phyloP scores from a whole-genome alignment of 306 rosid genomes.

The Oxytropis ochrocephala region DNA sequence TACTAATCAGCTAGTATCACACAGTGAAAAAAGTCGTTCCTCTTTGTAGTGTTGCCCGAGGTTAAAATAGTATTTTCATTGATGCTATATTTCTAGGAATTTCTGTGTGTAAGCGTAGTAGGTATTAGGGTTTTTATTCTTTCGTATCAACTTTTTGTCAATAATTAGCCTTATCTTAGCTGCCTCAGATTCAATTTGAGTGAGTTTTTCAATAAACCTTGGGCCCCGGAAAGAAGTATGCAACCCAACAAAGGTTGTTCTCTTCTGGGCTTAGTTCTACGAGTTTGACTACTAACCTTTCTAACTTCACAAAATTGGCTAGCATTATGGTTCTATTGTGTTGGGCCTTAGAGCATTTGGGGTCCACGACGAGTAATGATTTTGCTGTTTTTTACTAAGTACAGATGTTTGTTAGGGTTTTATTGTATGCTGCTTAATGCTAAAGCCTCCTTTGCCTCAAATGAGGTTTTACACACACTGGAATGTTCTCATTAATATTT shows the following conservation, averaged over 20 bases:
- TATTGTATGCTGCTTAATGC: too few species aligned
- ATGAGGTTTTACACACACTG: too few species aligned
- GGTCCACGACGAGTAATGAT: too few species aligned
- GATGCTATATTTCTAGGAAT: constrained; percentile 14
- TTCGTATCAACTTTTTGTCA: background rate
- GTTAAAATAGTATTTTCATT: constrained; percentile 1
- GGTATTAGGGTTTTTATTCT: background rate
- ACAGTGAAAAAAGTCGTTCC: background rate
- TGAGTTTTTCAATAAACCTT: background rate
- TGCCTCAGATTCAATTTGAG: background rate
- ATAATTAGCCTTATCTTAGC: background rate
- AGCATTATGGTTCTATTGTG: too few species aligned
- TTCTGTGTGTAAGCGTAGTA: too few species aligned
- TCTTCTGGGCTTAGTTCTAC: background rate
- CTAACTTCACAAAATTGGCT: background rate
- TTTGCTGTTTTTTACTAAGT: too few species aligned
- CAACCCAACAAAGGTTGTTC: background rate
- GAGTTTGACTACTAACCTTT: background rate
- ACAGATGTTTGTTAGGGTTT: too few species aligned
- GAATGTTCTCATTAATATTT: too few species aligned
- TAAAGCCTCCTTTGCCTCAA: too few species aligned
- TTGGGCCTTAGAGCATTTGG: too few species aligned
- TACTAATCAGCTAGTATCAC: background rate
- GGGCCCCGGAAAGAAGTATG: background rate
- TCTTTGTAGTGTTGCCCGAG: background rate